These are phyloP conservation scores for Lenzites betulinus DNA, from an alignment of 768 basidiomycete genomes.

Conservation along the genomic window DNA sequence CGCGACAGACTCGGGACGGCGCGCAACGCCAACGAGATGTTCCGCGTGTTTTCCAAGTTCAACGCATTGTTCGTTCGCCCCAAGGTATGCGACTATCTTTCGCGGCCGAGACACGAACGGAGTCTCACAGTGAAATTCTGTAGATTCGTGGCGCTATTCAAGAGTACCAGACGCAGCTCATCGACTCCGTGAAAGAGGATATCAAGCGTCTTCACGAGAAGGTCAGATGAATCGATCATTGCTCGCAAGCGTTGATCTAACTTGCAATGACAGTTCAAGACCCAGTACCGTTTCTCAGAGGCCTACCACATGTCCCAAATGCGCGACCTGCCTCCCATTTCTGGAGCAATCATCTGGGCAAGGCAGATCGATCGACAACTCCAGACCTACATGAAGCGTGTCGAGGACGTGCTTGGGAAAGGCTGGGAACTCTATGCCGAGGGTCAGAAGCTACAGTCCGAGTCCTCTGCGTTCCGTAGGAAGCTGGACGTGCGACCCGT, in stretches of 20 bases:
- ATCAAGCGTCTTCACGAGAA: constrained; percentile 95
- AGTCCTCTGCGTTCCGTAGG: constrained; percentile 88
- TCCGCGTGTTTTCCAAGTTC: constrained; percentile 97
- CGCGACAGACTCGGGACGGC: constrained; percentile 93
- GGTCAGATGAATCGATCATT: constrained; percentile 38
- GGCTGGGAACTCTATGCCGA: constrained; percentile 99
- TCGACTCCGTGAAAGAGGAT: constrained; percentile 98
- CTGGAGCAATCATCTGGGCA: constrained; percentile 98
- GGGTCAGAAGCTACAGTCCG: constrained; percentile 94
- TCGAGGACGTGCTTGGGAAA: constrained; percentile 96
- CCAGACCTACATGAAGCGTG: constrained; percentile 96
- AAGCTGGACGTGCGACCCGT: constrained; percentile 95
- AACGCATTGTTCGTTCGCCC: constrained; percentile 95
- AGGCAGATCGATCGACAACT: constrained; percentile 98
- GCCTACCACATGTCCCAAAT: constrained; percentile 98
- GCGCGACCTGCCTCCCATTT: constrained; percentile 97
- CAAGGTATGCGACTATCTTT: constrained; percentile 56
- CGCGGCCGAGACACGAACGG: too few species aligned
- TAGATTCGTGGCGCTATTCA: constrained; percentile 97
- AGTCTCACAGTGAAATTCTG: background rate
- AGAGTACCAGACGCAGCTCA: constrained; percentile 98
- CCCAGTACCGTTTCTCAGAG: constrained; percentile 92
- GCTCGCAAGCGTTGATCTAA: background rate
- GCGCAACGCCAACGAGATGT: constrained; percentile 99
- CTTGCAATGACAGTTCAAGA: constrained; percentile 70